Percentiles rank a stretch among this genome's conserved stretches.
phyloP scores from a whole-genome alignment of 805 yeast species.

The Candida dajiaensis region DNA sequence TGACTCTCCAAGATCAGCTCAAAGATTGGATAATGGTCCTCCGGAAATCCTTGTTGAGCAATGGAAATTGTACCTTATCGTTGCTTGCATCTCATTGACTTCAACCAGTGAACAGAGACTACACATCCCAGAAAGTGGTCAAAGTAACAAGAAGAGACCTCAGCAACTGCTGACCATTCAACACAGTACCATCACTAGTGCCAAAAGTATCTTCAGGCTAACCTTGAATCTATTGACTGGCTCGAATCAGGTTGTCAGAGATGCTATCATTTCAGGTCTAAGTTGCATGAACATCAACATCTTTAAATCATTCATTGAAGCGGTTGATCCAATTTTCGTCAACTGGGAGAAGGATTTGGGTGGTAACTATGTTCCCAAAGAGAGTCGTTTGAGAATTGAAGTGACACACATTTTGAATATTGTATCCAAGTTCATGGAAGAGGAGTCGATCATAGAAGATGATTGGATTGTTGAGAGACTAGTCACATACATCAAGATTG shows the following conservation, averaged over 20 bases:
- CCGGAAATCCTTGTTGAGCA: constrained; percentile 76
- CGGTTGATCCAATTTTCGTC: constrained; percentile 53
- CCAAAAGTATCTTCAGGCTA: constrained; percentile 82
- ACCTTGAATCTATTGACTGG: constrained; percentile 76
- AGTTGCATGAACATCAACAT: constrained; percentile 89
- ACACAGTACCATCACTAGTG: constrained; percentile 89
- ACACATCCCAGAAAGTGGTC: constrained; percentile 46
- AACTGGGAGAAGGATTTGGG: constrained; percentile 47
- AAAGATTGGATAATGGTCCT: constrained; percentile 32
- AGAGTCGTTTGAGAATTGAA: constrained; percentile 59
- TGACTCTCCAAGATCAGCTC: constrained; percentile 28
- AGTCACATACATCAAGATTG: constrained; percentile 53
- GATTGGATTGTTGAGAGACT: constrained; percentile 63
- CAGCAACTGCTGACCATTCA: constrained; percentile 77
- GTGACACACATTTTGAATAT: constrained; percentile 70
- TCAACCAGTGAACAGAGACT: constrained; percentile 82
- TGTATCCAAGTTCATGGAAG: constrained; percentile 55
- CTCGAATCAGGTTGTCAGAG: constrained; percentile 63
- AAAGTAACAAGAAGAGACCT: constrained; percentile 71
- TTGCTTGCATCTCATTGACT: constrained; percentile 88
- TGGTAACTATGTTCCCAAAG: constrained; percentile 27
- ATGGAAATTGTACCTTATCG: constrained; percentile 84
- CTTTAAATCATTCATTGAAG: constrained; percentile 74
- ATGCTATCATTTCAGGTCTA: constrained; percentile 84
- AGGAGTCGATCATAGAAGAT: constrained; percentile 49